Evolutionary conservation across 2,329 filamentous ascomycete genomes (phyloP), one percentile per base, ranked within the genome.

Genomic region (Anisogramma anomala): DNA sequence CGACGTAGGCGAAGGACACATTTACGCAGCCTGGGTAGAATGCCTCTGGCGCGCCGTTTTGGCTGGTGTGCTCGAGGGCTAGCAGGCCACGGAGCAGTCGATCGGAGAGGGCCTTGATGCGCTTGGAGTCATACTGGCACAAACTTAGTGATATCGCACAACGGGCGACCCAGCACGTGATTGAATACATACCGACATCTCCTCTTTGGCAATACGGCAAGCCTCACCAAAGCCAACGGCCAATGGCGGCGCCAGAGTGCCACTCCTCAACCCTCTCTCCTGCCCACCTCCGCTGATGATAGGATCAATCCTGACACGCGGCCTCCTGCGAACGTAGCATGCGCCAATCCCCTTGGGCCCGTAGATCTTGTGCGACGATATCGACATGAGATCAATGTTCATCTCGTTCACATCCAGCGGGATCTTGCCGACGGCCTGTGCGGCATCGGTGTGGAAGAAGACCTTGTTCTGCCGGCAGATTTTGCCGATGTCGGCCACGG

Each of bases 11-110:
- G 57, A 98, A 98, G 0, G 91, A 98, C 9, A 98, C 84, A 61
- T 98, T 98, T 47, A 98, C 89, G 54, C 91, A 98, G 48, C 91
- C 91, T 2, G 91, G 87, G 59, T 98, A 98, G 62, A 93, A 93
- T 39, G 77, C 72, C 4, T 82, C 64, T 2, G 79, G 72, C 52
- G 91, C 86, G 37, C 91, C 91, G 55, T 98, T 98, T 53, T 94
- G 79, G 7, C 73, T 76, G 2, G 91, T 94, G 64, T 98, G 91
- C 60, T 96, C 91, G 67, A 98, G 75, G 5, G 84, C 64, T 15
- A 98, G 69, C 3, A 98, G 79, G 2, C 87, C 88, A 14, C 83
- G 77, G 30, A 85, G 71, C 19, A 98, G 72, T 39, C 84, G 80
- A 57, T 94, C 83, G 9, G 91, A 95, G 7, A 98, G 75, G 19